Evolutionary conservation across 139 green algal genomes (phyloP).

Genomic region (Micractinium conductrix): DNA sequence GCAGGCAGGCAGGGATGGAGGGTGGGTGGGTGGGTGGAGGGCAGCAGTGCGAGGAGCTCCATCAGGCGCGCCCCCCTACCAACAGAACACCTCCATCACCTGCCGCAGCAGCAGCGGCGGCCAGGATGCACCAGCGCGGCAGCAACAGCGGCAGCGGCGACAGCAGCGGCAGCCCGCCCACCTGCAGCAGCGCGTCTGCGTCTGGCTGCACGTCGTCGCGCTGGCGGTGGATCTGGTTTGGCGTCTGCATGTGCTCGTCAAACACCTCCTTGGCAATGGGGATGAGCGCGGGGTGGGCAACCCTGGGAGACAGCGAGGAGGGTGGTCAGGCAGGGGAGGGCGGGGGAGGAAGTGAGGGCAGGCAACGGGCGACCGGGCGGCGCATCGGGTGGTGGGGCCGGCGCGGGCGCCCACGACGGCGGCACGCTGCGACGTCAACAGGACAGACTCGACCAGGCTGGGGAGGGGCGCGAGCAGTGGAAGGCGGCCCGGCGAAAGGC

Average conservation of each 20-base stretch:
- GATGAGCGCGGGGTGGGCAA: constrained; percentile 86
- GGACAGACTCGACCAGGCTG: too few species aligned
- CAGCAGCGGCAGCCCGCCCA: neutral
- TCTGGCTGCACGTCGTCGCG: constrained; percentile 62
- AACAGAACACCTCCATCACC: too few species aligned
- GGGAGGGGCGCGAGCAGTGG: too few species aligned
- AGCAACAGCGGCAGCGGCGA: too few species aligned
- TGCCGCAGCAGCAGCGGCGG: too few species aligned
- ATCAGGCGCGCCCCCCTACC: too few species aligned
- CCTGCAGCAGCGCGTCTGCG: constrained; percentile 49
- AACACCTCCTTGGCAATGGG: constrained; percentile 74
- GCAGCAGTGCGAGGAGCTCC: neutral
- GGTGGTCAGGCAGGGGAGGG: neutral
- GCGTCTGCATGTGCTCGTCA: constrained; percentile 68
- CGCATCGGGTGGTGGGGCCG: too few species aligned
- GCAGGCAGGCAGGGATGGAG: neutral
- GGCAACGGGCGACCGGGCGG: too few species aligned
- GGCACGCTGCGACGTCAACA: too few species aligned
- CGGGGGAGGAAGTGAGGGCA: neutral
- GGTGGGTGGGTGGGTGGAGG: neutral
- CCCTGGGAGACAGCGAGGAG: constrained; percentile 68
- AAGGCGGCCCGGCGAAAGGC: too few species aligned
- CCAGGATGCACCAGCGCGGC: neutral
- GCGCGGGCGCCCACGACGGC: too few species aligned
- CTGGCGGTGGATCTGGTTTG: constrained; percentile 78